Percentiles rank a stretch among this genome's conserved stretches.
phyloP scores from a whole-genome alignment of 345 rosid genomes.

The Turnera subulata region DNA sequence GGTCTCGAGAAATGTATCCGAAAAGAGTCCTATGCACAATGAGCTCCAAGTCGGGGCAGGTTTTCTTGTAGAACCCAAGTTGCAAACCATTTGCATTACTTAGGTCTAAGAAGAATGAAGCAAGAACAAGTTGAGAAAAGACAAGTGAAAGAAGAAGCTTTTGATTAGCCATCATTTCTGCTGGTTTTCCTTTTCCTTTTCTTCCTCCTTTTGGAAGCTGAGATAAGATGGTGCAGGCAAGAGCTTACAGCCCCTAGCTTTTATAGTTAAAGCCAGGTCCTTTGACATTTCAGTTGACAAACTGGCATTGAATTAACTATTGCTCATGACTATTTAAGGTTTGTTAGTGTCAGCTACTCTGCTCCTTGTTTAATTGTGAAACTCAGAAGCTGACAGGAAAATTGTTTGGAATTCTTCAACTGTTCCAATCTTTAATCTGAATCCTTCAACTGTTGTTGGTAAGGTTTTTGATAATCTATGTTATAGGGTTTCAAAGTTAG shows the following conservation, averaged over 20 bases:
- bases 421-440: no score
- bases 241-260: background rate
- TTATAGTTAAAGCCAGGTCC: slow-evolving; percentile 26
- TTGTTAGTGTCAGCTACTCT: background rate
- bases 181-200: background rate
- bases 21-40: slow-evolving; percentile 22
- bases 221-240: background rate
- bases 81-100: slow-evolving; percentile 18
- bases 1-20: slow-evolving; percentile 31
- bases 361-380: no score
- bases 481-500: no score
- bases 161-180: slow-evolving; percentile 34
- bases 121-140: slow-evolving; percentile 25
- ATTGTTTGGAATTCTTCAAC: background rate
- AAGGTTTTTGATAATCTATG: no score
- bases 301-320: slow-evolving; percentile 9
- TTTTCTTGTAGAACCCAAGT: slow-evolving; percentile 30
- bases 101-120: slow-evolving; percentile 18
- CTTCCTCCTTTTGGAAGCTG: background rate
- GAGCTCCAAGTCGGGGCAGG: slow-evolving; percentile 38
- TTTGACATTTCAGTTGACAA: slow-evolving; percentile 26
- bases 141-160: slow-evolving; percentile 30
- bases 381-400: background rate
- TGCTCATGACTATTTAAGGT: background rate
- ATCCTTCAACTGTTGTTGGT: no score